phyloP scores from a whole-genome alignment of 2,329 filamentous ascomycete species.

The Biscogniauxia mediterranea region DNA sequence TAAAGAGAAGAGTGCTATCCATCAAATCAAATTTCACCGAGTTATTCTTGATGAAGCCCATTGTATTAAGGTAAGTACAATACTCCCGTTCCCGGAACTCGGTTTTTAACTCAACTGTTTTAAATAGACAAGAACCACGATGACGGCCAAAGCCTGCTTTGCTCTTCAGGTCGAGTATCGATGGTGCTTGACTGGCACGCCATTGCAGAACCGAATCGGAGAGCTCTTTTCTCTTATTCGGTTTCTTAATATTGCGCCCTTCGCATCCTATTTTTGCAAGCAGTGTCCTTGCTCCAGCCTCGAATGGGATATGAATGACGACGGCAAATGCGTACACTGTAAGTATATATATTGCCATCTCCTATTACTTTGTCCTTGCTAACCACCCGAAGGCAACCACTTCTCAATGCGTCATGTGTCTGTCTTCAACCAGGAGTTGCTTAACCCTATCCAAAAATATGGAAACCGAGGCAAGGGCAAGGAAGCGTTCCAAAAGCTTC shows the following conservation, averaged over 20 bases:
- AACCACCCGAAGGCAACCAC: slow-evolving; percentile 23
- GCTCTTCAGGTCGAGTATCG: slow-evolving; percentile 84
- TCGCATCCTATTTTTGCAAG: slow-evolving; percentile 93
- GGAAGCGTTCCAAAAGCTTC: slow-evolving; percentile 75
- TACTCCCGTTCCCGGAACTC: slow-evolving; percentile 13
- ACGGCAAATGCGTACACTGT: slow-evolving; percentile 70
- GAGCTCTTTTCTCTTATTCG: slow-evolving; percentile 94
- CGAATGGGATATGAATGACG: slow-evolving; percentile 77
- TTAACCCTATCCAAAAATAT: slow-evolving; percentile 74
- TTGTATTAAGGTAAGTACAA: slow-evolving; percentile 71
- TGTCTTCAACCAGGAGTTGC: slow-evolving; percentile 90
- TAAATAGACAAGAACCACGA: slow-evolving; percentile 77
- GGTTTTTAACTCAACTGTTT: slow-evolving; percentile 17
- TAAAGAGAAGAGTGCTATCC: slow-evolving; percentile 78
- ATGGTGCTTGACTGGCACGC: slow-evolving; percentile 94
- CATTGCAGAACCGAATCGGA: slow-evolving; percentile 93
- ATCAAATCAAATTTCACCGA: slow-evolving; percentile 83
- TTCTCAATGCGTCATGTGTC: slow-evolving; percentile 58
- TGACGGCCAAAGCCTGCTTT: slow-evolving; percentile 93
- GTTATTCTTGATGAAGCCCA: slow-evolving; percentile 94
- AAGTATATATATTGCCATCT: slow-evolving; percentile 36
- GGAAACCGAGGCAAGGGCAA: slow-evolving; percentile 62
- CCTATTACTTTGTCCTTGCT: slow-evolving; percentile 17
- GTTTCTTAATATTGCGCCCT: slow-evolving; percentile 85
- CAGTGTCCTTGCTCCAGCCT: slow-evolving; percentile 75